Base-by-base conservation (phyloP, 108 stramenopile genomes). In the Fragilaria radians region DNA sequence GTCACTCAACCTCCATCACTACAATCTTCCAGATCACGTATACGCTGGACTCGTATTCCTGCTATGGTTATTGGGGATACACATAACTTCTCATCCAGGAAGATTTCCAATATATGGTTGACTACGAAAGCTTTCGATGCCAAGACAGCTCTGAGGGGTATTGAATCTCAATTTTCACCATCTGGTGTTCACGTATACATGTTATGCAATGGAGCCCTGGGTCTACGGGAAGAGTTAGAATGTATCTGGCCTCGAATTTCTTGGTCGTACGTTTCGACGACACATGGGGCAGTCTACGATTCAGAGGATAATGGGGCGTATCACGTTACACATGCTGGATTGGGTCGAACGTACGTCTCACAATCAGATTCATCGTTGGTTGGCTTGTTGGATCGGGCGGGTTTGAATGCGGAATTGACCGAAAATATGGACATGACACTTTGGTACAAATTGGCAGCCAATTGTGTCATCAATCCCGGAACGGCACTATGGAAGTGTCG, bases 391-490 rank as follows among this genome's bases (percentile, higher is more conserved):
- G 52, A 76, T 46, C 45, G 33, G 11, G 46, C 63, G 0, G 80
- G 80, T 46, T 46, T 81, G 32, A 53, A 59, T 28, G 59, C 63
- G 0, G n/a, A 71, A 5, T 46, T 60, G 21, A 28, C 54, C 1
- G 7, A 24, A 17, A 31, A 51, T 1, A 80, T 88, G 79, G 65
- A 76, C 9, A 45, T 61, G 14, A 54, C 80, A 53, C 56, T 88
- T n/a, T 85, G 87, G 87, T 61, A 73, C 33, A 88, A 88, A 56
- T 49, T 88, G 45, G 87, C 83, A 3, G 77, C 72, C 30, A 88
- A 88, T 51, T 88, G 87, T 67, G 79, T 81, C 48, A 82, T 82
- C 56, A 88, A 85, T 63, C 87, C 87, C 1, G 57, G 84, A 4
- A 88, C 81, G 7, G 79, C 85, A 32, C 26, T 82, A 4, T 64